Percentiles rank a stretch among this genome's conserved stretches.
These are phyloP conservation scores for Pseudogymnoascus sp. DNA, from an alignment of 2,329 filamentous ascomycete genomes.

Conservation along the genomic window DNA sequence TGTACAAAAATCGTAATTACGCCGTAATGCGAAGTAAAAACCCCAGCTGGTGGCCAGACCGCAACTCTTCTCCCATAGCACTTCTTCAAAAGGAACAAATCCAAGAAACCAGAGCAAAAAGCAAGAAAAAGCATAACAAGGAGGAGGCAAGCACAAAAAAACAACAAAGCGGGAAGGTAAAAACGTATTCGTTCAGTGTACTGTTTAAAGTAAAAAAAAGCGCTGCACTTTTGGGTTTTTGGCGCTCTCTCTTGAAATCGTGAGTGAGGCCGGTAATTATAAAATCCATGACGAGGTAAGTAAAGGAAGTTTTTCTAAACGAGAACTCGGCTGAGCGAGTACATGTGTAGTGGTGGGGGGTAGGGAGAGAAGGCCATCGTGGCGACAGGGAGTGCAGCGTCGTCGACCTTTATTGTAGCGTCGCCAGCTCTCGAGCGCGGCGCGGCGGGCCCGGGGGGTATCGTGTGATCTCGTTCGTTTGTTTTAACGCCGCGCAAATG, in stretches of 20 bases:
- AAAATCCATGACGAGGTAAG: neutral
- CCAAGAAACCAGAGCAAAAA: neutral
- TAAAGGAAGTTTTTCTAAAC: neutral
- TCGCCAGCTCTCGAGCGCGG: conserved; percentile 1
- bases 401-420: conserved; percentile 3
- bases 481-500: conserved; percentile 8
- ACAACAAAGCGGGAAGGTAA: neutral
- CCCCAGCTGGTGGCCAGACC: neutral
- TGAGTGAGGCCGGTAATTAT: neutral
- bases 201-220: neutral
- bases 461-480: neutral
- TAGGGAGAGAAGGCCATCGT: neutral
- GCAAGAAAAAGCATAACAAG: neutral
- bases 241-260: neutral
- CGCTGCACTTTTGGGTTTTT: conserved; percentile 3
- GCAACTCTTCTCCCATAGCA: neutral
- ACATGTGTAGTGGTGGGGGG: neutral
- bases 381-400: neutral
- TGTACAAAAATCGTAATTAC: conserved; percentile 1
- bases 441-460: neutral
- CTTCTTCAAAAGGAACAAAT: neutral
- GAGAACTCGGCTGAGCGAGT: neutral
- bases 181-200: conserved; percentile 1
- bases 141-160: neutral
- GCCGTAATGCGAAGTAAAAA: neutral